Percentiles rank a stretch among this genome's conserved stretches.
Evolutionary conservation across 176 grass and related monocot species (phyloP).

Genomic region (Oryza meyeriana): DNA sequence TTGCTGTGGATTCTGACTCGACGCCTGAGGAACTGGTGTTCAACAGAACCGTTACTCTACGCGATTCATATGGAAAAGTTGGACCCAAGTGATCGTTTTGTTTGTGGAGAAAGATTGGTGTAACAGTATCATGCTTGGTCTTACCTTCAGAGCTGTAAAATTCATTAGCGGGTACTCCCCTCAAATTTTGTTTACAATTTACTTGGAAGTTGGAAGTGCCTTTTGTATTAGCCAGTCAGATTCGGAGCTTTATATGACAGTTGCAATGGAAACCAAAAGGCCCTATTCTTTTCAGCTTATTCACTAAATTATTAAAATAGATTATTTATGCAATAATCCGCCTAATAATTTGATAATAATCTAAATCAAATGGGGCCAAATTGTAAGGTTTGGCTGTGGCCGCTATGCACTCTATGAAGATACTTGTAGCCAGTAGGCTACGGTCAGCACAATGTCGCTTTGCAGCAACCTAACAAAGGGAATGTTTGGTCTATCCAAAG

Average conservation of each 20-base stretch:
- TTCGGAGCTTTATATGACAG: neutral
- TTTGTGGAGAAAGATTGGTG: neutral
- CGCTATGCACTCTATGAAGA: too few species aligned
- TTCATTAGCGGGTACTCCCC: too few species aligned
- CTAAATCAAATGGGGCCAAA: too few species aligned
- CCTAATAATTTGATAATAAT: too few species aligned
- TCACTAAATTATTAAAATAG: too few species aligned
- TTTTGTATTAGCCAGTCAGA: neutral
- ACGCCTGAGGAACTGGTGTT: neutral
- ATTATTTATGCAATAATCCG: too few species aligned
- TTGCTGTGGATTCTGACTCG: slow-evolving; percentile 33
- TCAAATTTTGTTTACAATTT: slow-evolving; percentile 6
- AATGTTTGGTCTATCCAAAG: too few species aligned
- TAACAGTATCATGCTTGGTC: neutral
- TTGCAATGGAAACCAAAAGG: neutral
- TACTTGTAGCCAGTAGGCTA: too few species aligned
- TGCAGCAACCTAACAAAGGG: too few species aligned
- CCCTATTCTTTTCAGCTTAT: too few species aligned
- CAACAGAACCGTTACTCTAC: slow-evolving; percentile 29
- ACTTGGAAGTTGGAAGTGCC: neutral
- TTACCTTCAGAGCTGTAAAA: neutral
- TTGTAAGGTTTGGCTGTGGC: too few species aligned
- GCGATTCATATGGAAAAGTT: slow-evolving; percentile 30
- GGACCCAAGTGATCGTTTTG: slow-evolving; percentile 9
- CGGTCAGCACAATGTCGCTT: too few species aligned